phyloP scores from a whole-genome alignment of 805 yeast species.

The Hanseniaspora taiwanica region DNA sequence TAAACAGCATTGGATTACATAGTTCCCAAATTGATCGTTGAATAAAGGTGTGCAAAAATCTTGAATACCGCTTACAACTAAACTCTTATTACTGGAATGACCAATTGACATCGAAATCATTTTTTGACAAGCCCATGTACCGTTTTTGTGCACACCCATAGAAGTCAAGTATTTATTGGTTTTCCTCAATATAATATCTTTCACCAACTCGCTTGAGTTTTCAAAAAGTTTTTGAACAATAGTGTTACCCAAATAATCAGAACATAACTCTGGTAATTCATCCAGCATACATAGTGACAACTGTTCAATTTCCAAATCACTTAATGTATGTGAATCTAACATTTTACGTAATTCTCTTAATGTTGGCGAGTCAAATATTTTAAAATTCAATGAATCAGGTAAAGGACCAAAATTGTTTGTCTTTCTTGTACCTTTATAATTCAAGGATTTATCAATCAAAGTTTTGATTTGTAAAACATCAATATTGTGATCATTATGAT shows the following conservation, averaged over 20 bases:
- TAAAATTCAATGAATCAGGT: constrained; percentile 52
- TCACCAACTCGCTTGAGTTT: constrained; percentile 51
- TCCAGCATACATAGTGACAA: constrained; percentile 71
- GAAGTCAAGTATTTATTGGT: constrained; percentile 74
- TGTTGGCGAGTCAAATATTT: constrained; percentile 79
- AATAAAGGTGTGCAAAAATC: constrained; percentile 78
- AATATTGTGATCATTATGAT: background rate
- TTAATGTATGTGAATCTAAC: constrained; percentile 40
- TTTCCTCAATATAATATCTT: constrained; percentile 67
- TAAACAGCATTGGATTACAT: constrained; percentile 87
- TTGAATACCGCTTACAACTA: constrained; percentile 56
- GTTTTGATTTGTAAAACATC: constrained; percentile 26
- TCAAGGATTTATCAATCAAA: constrained; percentile 31
- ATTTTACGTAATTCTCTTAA: constrained; percentile 74
- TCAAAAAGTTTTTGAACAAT: constrained; percentile 86
- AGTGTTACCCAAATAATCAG: constrained; percentile 92
- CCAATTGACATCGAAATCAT: constrained; percentile 65
- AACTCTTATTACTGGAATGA: constrained; percentile 39
- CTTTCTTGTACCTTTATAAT: constrained; percentile 33
- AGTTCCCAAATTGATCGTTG: constrained; percentile 93
- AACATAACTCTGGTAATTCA: constrained; percentile 80
- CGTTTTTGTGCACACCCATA: constrained; percentile 91
- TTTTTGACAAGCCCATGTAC: constrained; percentile 99
- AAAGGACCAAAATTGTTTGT: constrained; percentile 52
- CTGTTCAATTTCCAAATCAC: constrained; percentile 61